Evolutionary conservation across 2,329 filamentous ascomycete species (phyloP), one percentile per base, ranked within the genome.

Genomic region (Fusarium gaditjirri): DNA sequence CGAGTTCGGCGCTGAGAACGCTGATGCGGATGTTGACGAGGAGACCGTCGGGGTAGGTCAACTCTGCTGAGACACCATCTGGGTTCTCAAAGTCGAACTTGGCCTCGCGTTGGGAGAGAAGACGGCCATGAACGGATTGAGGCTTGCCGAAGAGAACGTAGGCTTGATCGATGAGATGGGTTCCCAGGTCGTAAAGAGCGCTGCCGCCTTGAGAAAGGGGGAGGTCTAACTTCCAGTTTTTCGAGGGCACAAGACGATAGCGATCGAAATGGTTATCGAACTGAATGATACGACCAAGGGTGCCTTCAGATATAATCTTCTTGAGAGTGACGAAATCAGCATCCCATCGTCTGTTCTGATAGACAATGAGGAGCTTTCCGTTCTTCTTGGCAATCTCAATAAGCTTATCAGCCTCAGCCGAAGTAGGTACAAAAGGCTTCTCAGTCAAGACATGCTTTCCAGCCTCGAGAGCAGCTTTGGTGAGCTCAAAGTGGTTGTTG

Each of bases 181-280:
- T 90, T 46, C 93, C 93, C 3, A 95, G 85, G 76, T 95, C 93
- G 77, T 92, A 95, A 27, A 94, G 83, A 27, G 85, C 90, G 39
- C 92, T 91, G 42, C 91, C 90, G 16, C 90, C 93, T 21, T 90
- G 85, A 23, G 82, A 79, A 76, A 91, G 87, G 35, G 85, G 81
- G 59, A 92, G 84, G 19, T 79, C 80, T 42, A 86, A 88, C 84
- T 94, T 94, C 93, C 93, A 95, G 54, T 83, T 86, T 62, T 84
- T 78, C 29, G 90, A 88, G 42, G 86, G 84, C 35, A 86, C 84
- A 19, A 91, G 85, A 23, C 90, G 88, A 82, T 92, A 91, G 23
- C 93, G 89, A 80, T 95, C 93, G 77, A 95, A 95, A 83, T 95
- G 93, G 27, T 91, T 92, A 80, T 94, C 89, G 77, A 92, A 93